phyloP scores from a whole-genome alignment of 352 stramenopile genomes.

The Pythium periplocum region DNA sequence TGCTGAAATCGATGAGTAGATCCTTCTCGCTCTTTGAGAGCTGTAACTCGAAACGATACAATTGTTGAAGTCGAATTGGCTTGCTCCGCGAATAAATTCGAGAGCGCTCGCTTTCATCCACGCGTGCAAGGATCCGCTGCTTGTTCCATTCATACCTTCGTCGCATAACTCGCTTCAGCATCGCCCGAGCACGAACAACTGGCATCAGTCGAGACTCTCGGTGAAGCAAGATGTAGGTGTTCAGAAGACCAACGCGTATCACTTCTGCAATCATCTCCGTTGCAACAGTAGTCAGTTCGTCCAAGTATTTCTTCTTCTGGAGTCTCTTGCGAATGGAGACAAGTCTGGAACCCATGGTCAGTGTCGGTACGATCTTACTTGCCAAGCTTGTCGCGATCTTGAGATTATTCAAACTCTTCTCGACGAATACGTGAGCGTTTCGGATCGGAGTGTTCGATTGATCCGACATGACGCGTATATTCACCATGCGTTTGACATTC shows the following conservation, averaged over 20 bases:
- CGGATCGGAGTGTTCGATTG: slow-evolving; percentile 37
- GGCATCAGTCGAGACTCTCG: slow-evolving; percentile 44
- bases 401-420: slow-evolving; percentile 42
- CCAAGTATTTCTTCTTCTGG: slow-evolving; percentile 39
- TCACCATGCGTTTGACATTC: slow-evolving; percentile 37
- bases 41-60: slow-evolving; percentile 23
- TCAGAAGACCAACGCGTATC: slow-evolving; percentile 25
- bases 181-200: slow-evolving; percentile 30
- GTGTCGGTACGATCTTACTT: slow-evolving; percentile 54
- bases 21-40: slow-evolving; percentile 47
- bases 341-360: slow-evolving; percentile 57
- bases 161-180: slow-evolving; percentile 45
- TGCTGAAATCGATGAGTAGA: slow-evolving; percentile 35
- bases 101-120: slow-evolving; percentile 51
- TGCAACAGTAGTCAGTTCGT: slow-evolving; percentile 25
- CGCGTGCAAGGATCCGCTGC: slow-evolving; percentile 30
- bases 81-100: slow-evolving; percentile 45
- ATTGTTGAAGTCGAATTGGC: slow-evolving; percentile 42
- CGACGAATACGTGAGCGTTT: slow-evolving; percentile 52
- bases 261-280: slow-evolving; percentile 27
- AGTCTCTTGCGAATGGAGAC: slow-evolving; percentile 56
- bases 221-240: slow-evolving; percentile 25
- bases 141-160: slow-evolving; percentile 40
- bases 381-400: slow-evolving; percentile 35
- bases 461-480: slow-evolving; percentile 49